phyloP scores from a whole-genome alignment of 306 rosid genomes.

The Sophora flavescens region DNA sequence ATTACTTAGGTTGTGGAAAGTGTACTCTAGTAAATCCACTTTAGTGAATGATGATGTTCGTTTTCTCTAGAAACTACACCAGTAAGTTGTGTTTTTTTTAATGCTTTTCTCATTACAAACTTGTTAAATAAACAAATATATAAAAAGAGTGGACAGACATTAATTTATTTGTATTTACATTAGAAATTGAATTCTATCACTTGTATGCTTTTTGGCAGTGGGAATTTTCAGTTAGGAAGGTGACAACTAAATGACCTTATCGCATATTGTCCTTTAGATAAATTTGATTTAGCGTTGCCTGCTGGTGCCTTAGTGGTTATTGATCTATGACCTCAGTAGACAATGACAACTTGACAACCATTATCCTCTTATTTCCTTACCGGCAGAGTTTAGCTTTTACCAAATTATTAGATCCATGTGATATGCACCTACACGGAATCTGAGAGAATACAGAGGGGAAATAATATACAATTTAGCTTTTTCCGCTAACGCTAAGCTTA shows the following conservation, averaged over 20 bases:
- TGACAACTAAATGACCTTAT: slow-evolving; percentile 39
- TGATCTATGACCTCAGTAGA: slow-evolving; percentile 38
- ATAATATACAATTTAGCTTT: background rate
- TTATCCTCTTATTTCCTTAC: slow-evolving; percentile 33
- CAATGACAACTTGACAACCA: slow-evolving; percentile 44
- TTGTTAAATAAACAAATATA: too few species aligned
- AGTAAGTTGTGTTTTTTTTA: too few species aligned
- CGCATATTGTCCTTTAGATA: slow-evolving; percentile 16
- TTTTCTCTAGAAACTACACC: background rate
- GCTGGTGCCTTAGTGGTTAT: slow-evolving; percentile 35
- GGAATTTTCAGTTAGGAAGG: slow-evolving; percentile 33
- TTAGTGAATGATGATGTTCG: background rate
- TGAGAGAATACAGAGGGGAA: background rate
- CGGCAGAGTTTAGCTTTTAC: slow-evolving; percentile 24
- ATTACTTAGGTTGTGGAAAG: background rate
- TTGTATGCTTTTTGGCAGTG: background rate
- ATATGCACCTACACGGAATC: background rate
- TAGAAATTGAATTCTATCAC: background rate
- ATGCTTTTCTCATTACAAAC: background rate
- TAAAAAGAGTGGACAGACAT: background rate
- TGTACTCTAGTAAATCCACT: background rate
- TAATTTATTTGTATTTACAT: slow-evolving; percentile 5
- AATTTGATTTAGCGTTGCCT: slow-evolving; percentile 18
- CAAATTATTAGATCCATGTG: background rate
- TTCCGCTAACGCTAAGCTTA: background rate